Evolutionary conservation across 1,284 basidiomycete genomes (phyloP).

Genomic region (Testicularia cyperi): DNA sequence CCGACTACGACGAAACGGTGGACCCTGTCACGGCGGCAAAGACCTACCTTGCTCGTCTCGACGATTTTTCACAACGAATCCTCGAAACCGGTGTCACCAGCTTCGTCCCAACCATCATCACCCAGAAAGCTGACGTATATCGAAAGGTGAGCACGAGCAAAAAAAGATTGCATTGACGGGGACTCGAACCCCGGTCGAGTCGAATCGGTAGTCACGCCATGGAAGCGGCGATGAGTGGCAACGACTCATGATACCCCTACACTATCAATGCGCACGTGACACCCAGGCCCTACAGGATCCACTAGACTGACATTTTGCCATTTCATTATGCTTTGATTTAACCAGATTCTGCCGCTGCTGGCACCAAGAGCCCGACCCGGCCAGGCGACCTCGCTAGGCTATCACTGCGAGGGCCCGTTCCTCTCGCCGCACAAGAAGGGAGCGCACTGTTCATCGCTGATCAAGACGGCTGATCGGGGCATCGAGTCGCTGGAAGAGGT

Average conservation of each 20-base stretch:
- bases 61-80: slow-evolving; percentile 72
- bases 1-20: slow-evolving; percentile 62
- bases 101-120: slow-evolving; percentile 63
- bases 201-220: slow-evolving; percentile 24
- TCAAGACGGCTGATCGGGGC: slow-evolving; percentile 63
- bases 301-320: too few species aligned
- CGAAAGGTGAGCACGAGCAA: slow-evolving; percentile 15
- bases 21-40: slow-evolving; percentile 64
- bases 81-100: slow-evolving; percentile 84
- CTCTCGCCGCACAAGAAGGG: slow-evolving; percentile 73
- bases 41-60: slow-evolving; percentile 65
- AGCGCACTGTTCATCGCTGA: slow-evolving; percentile 73
- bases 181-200: slow-evolving; percentile 49
- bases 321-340: not conserved
- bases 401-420: slow-evolving; percentile 88
- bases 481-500: slow-evolving; percentile 21
- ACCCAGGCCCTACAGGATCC: too few species aligned
- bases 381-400: slow-evolving; percentile 71
- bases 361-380: slow-evolving; percentile 59
- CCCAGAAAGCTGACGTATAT: slow-evolving; percentile 28
- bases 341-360: slow-evolving; percentile 67
- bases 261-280: slow-evolving; percentile 37
- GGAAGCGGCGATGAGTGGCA: slow-evolving; percentile 28
- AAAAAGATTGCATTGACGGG: slow-evolving; percentile 41
- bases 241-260: slow-evolving; percentile 45